Evolutionary conservation across 148 eudicot genomes (phyloP).

Genomic region (Camellia granthamiana): DNA sequence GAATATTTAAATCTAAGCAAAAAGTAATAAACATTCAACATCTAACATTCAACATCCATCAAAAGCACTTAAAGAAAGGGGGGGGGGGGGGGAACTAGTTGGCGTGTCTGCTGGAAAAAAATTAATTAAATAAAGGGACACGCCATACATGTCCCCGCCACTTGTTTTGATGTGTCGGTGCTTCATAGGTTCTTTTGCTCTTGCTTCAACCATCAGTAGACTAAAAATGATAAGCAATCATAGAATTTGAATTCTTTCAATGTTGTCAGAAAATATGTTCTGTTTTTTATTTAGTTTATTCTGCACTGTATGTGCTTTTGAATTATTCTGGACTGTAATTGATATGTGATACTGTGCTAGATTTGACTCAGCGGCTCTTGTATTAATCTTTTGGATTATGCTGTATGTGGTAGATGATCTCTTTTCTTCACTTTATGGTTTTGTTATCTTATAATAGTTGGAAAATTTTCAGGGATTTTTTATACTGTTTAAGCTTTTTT

Average conservation of each 20-base stretch:
- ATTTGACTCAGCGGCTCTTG: background rate
- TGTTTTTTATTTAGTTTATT: background rate
- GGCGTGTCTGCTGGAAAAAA: too few species aligned
- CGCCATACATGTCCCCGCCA: too few species aligned
- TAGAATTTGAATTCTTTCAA: background rate
- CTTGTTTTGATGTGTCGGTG: too few species aligned
- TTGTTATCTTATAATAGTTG: background rate
- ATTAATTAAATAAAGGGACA: too few species aligned
- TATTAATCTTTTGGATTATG: background rate
- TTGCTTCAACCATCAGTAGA: background rate
- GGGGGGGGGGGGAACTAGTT: too few species aligned
- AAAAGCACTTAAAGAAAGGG: too few species aligned
- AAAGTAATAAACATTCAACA: too few species aligned
- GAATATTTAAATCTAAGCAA: too few species aligned
- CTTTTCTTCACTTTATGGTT: background rate
- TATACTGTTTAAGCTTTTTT: background rate
- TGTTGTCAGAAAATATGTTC: background rate
- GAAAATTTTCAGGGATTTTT: background rate
- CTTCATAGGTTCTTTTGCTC: background rate
- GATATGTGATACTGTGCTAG: background rate
- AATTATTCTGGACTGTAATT: background rate
- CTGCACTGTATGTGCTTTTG: background rate
- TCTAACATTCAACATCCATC: too few species aligned
- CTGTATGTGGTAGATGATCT: background rate
- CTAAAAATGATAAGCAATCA: background rate